A percentile compares a stretch with the other conserved stretches of the same genome.
These are phyloP conservation scores for Poronia punctata DNA, from an alignment of 495 filamentous ascomycete genomes.

Conservation along the genomic window DNA sequence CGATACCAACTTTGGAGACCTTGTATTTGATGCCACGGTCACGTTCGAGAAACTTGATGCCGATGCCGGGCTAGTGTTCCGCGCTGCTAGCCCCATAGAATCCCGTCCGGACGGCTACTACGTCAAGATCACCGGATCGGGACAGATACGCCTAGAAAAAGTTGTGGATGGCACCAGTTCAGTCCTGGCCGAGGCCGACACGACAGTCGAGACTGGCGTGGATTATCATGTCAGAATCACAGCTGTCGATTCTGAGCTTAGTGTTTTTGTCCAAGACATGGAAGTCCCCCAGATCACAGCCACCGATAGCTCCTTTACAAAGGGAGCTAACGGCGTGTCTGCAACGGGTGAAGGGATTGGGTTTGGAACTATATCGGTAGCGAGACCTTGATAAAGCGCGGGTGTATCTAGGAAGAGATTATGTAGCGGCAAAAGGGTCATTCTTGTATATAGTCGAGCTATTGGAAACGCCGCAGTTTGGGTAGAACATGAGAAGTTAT, in stretches of 20 bases:
- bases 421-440: too few relatives aligned
- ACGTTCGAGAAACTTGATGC: slow-evolving; percentile 6
- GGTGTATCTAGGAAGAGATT: too few relatives aligned
- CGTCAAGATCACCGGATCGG: slow-evolving; percentile 8
- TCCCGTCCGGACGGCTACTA: slow-evolving; percentile 6
- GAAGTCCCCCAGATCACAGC: slow-evolving; percentile 7
- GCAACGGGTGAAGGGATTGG: slow-evolving; percentile 9
- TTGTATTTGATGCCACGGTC: slow-evolving; percentile 21
- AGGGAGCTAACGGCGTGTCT: slow-evolving; percentile 19
- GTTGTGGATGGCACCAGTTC: slow-evolving; percentile 9
- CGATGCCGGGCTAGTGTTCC: slow-evolving; percentile 25
- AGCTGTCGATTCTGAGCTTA: slow-evolving; percentile 15
- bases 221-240: slow-evolving; percentile 17
- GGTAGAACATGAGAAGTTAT: too few relatives aligned
- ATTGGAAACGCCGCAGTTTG: too few relatives aligned
- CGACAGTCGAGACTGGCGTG: neutral
- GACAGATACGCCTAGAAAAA: slow-evolving; percentile 12
- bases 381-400: slow-evolving; percentile 8
- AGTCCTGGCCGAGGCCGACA: slow-evolving; percentile 5
- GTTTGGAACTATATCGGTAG: slow-evolving; percentile 21
- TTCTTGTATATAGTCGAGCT: too few relatives aligned
- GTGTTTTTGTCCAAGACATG: slow-evolving; percentile 19
- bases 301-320: slow-evolving; percentile 12
- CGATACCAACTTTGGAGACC: slow-evolving; percentile 25
- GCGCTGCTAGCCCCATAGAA: slow-evolving; percentile 5